A percentile compares a stretch with the other conserved stretches of the same genome.
Evolutionary conservation across 257 asterid genomes (phyloP).

Genomic region (Dorcoceras hygrometricum): DNA sequence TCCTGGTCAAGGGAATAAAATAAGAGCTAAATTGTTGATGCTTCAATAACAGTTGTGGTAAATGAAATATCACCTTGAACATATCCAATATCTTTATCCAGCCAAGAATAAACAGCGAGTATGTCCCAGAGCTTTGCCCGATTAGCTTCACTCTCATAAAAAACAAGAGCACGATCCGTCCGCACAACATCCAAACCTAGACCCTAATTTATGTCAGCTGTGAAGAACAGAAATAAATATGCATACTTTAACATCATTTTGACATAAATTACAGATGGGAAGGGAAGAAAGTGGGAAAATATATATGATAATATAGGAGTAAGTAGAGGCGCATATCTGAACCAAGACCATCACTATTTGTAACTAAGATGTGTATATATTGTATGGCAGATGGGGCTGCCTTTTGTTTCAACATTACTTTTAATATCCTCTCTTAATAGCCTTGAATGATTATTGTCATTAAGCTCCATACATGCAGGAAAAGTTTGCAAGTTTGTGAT

Average conservation of each 20-base stretch:
- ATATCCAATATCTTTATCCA: constrained; percentile 90
- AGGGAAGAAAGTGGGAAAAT: neutral
- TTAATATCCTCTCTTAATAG: neutral
- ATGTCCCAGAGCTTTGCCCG: constrained; percentile 84
- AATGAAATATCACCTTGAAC: constrained; percentile 75
- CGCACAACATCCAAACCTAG: constrained; percentile 91
- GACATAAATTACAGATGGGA: constrained; percentile 1
- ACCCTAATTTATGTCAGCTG: constrained; percentile 28
- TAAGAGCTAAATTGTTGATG: constrained; percentile 19
- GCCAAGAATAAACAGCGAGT: constrained; percentile 87
- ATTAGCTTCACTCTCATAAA: constrained; percentile 76
- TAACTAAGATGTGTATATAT: neutral
- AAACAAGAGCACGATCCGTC: constrained; percentile 78
- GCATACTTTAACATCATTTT: constrained; percentile 9
- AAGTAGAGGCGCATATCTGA: constrained; percentile 7
- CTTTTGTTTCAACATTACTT: neutral
- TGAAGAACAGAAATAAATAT: constrained; percentile 18
- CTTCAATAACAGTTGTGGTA: constrained; percentile 24
- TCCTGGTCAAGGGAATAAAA: constrained; percentile 47
- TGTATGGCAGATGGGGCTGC: neutral
- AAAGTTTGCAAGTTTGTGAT: neutral
- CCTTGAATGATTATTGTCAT: neutral
- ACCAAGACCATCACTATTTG: constrained; percentile 15
- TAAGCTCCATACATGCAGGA: neutral
- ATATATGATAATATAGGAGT: neutral